Evolutionary conservation across 2,329 filamentous ascomycete genomes (phyloP).

Genomic region (Alternaria arbusti): DNA sequence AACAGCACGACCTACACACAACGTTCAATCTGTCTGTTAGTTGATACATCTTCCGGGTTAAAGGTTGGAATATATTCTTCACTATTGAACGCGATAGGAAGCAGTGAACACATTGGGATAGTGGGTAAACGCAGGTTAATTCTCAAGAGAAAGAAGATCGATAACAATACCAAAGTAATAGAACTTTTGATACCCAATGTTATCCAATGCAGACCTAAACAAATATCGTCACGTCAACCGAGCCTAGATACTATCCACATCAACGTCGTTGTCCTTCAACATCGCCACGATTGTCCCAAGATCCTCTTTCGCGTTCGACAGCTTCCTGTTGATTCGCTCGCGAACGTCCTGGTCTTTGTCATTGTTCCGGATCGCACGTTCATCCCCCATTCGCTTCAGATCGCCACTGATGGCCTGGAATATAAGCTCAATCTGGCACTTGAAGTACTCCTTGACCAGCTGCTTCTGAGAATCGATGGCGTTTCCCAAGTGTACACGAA

Average conservation of each 20-base stretch:
- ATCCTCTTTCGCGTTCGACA: neutral
- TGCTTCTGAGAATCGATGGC: neutral
- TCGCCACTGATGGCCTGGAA: neutral
- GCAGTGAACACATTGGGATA: no score
- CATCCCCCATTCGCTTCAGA: neutral
- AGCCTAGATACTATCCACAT: neutral
- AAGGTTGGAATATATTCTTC: no score
- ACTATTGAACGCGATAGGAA: no score
- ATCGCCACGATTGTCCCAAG: neutral
- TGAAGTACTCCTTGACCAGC: neutral
- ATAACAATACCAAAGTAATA: neutral
- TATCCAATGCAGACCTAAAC: neutral
- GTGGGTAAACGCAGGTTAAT: no score
- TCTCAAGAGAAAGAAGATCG: no score
- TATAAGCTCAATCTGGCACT: neutral
- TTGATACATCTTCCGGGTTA: no score
- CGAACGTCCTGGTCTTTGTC: neutral
- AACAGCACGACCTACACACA: neutral
- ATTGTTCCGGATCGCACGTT: neutral
- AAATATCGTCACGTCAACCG: neutral
- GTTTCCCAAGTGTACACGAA: neutral
- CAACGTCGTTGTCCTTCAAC: neutral
- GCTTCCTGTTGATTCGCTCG: neutral
- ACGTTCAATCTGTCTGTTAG: neutral
- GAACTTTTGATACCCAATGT: neutral